Base-by-base conservation (phyloP, 106 monocot species). In the Cymbidium sinense region DNA sequence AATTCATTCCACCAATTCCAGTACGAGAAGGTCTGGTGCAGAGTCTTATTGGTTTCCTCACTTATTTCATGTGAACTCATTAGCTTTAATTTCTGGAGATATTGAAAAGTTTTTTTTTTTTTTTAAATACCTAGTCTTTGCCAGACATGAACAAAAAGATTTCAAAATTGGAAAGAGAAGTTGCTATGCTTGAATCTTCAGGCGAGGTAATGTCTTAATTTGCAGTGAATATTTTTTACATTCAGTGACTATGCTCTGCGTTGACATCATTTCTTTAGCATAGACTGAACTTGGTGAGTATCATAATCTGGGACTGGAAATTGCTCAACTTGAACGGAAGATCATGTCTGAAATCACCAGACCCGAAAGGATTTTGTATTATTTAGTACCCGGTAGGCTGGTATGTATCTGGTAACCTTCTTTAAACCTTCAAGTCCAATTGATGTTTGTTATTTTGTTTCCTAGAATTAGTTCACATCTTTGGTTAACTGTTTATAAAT, bases 1-100 rank as follows among this genome's bases (percentile, higher is more conserved):
- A 87, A 99, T 89, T 99, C 95, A 43, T 99, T 99, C 81, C 99
- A 99, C 79, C 92, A 99, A 58, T 99, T 99, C 81, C 99, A 99
- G 80, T 99, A 95, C 84, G 99, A 99, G 79, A 99, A 95, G 99
- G 99, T 67, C 73, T 41, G 36, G 0, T 54, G 35, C 43, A 55
- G 33, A 50, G 1, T 79, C 2, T 55, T 54, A 28, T 77, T 34
- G 61, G 11, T 47, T 52, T 80, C 0, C 31, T 73, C 39, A 13
- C 62, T 70, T 80, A 27, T 27, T 77, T 23, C 27, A 35, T 71
- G 37, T 4, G 67, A 71, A 37, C 15, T 76, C 30, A 37, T 69
- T 39, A 54, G 65, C 51, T 70, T 25, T 69, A 76, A 13, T 11
- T 25, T 33, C 30, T 64, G 35, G 44, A 70, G 20, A 43, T 31